Conservation (phyloP, 805 yeast species). For the Diddensiella santjacobensis region DNA sequence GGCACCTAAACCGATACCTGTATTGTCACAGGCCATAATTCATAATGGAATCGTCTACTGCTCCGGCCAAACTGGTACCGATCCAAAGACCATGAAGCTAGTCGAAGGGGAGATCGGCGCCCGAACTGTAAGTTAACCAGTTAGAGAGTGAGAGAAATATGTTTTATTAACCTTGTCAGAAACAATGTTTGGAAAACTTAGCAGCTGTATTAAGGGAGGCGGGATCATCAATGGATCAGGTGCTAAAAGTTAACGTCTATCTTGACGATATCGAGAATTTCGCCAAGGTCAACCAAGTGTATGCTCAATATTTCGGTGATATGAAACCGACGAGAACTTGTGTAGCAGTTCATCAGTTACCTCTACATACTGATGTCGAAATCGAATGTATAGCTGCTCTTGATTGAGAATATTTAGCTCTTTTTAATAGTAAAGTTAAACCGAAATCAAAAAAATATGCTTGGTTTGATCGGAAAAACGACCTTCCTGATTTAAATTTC, state of each 20-base stretch:
- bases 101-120: constrained; percentile 37
- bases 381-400: constrained; percentile 78
- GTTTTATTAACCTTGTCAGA: constrained; percentile 2
- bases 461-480: too few relatives aligned
- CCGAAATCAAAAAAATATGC: too few relatives aligned
- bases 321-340: constrained; percentile 89
- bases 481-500: too few relatives aligned
- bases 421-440: too few relatives aligned
- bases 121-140: constrained; percentile 15
- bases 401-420: constrained; percentile 2
- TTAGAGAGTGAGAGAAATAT: neutral
- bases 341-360: constrained; percentile 89
- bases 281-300: constrained; percentile 79
- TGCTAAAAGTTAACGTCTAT: constrained; percentile 84
- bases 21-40: constrained; percentile 84
- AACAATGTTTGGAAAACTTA: constrained; percentile 39
- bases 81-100: constrained; percentile 36
- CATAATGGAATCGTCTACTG: constrained; percentile 70
- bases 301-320: constrained; percentile 43
- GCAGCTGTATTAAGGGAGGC: constrained; percentile 72
- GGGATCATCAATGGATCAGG: constrained; percentile 74
- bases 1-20: constrained; percentile 89
- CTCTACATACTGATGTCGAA: constrained; percentile 82
- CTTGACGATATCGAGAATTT: constrained; percentile 86
- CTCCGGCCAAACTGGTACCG: constrained; percentile 62